Evolutionary conservation across 75 land plant species (phyloP).

Genomic region (Selaginella tamariscina): DNA sequence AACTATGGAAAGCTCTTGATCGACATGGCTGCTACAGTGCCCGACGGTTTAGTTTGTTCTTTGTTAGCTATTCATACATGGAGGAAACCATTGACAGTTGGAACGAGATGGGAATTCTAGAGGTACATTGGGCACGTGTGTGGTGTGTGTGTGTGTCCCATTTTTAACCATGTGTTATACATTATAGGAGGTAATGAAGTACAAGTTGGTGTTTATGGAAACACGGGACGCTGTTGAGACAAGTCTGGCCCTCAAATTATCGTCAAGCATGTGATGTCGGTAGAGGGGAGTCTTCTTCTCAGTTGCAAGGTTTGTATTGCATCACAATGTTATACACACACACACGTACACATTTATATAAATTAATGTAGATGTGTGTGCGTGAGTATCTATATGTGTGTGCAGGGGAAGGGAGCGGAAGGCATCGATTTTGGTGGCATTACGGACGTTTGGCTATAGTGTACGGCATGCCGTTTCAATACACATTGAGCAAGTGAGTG

Average conservation of each 20-base stretch:
- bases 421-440: slow-evolving; percentile 99
- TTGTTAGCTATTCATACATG: slow-evolving; percentile 99
- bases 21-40: slow-evolving; percentile 98
- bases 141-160: not conserved
- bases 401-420: slow-evolving; percentile 99
- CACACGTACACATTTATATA: too few species aligned
- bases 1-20: slow-evolving; percentile 91
- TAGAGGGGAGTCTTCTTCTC: slow-evolving; percentile 99
- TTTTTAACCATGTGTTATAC: too few species aligned
- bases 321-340: slow-evolving; percentile 15
- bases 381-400: too few species aligned
- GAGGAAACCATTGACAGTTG: slow-evolving; percentile 92
- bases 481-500: slow-evolving; percentile 85
- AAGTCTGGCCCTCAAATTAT: slow-evolving; percentile 89
- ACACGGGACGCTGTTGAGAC: slow-evolving; percentile 99
- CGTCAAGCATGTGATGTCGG: slow-evolving; percentile 99
- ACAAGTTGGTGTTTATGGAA: slow-evolving; percentile 97
- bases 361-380: too few species aligned
- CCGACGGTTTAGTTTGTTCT: slow-evolving; percentile 96
- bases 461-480: slow-evolving; percentile 97
- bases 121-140: slow-evolving; percentile 32
- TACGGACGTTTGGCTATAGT: slow-evolving; percentile 96
- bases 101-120: slow-evolving; percentile 93
- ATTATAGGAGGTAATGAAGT: slow-evolving; percentile 96
- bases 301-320: slow-evolving; percentile 69